Evolutionary conservation across 441 rosid genomes (phyloP).

Genomic region (Geranium incanum): DNA sequence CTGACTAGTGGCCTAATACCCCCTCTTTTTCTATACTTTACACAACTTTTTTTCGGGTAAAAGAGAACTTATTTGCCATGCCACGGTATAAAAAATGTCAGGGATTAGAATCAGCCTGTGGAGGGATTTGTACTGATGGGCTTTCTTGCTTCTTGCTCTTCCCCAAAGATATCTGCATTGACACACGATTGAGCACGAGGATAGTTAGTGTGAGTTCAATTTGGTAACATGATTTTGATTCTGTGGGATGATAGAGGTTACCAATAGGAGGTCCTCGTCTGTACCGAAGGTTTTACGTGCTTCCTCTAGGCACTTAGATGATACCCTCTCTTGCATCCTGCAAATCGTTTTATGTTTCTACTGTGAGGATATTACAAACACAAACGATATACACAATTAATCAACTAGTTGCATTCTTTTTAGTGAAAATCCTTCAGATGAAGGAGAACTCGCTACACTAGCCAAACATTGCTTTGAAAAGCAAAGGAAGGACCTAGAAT

Average conservation of each 20-base stretch:
- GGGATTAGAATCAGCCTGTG: conserved; percentile 16
- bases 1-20: not conserved
- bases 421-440: not conserved
- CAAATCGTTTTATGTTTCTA: conserved; percentile 16
- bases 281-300: conserved; percentile 81
- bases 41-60: conserved; percentile 10
- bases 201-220: conserved; percentile 8
- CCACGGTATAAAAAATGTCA: conserved; percentile 1
- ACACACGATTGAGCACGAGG: not conserved
- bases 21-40: conserved; percentile 9
- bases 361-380: conserved; percentile 5
- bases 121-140: conserved; percentile 10
- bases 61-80: conserved; percentile 11
- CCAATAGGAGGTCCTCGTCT: conserved; percentile 90
- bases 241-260: conserved; percentile 20
- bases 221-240: not conserved
- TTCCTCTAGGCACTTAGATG: conserved; percentile 64
- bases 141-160: conserved; percentile 24
- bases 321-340: conserved; percentile 55
- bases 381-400: not conserved
- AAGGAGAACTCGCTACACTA: not conserved
- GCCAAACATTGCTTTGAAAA: not conserved
- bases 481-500: not conserved
- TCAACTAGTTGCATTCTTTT: not conserved
- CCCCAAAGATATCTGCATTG: conserved; percentile 49